Evolutionary conservation across 352 stramenopile species (phyloP).

Genomic region (Phytophthora litchii): DNA sequence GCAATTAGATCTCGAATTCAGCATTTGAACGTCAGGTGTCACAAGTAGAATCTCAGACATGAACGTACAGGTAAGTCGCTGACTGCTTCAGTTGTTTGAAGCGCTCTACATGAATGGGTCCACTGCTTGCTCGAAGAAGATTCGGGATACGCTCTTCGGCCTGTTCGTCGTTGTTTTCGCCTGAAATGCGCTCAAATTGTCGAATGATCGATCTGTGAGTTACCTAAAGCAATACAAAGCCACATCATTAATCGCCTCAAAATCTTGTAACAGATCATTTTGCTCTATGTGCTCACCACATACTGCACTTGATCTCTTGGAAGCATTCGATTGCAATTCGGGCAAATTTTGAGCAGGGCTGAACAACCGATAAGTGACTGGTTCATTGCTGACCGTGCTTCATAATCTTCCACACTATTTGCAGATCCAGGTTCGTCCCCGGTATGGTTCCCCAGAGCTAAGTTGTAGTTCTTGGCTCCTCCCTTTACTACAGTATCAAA

Average conservation of each 20-base stretch:
- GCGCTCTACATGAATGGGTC: conserved; percentile 37
- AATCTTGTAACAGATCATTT: not conserved
- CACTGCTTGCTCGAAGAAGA: conserved; percentile 40
- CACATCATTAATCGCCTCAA: not conserved
- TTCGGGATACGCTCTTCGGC: conserved; percentile 29
- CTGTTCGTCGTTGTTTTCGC: conserved; percentile 14
- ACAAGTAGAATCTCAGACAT: not conserved
- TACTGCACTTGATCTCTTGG: conserved; percentile 49
- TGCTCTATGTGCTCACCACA: conserved; percentile 33
- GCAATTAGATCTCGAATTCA: conserved; percentile 4
- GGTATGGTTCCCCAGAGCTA: conserved; percentile 38
- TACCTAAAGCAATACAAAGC: conserved; percentile 25
- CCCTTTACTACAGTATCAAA: conserved; percentile 53
- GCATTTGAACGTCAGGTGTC: not conserved
- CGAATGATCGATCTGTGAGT: conserved; percentile 52
- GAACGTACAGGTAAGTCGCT: conserved; percentile 45
- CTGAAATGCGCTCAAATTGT: conserved; percentile 33
- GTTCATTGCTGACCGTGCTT: conserved; percentile 4
- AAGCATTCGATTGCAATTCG: conserved; percentile 44
- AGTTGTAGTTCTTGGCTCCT: conserved; percentile 50
- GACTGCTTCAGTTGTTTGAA: conserved; percentile 52
- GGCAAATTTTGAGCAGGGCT: conserved; percentile 48
- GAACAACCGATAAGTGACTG: conserved; percentile 30
- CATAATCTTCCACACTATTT: conserved; percentile 1
- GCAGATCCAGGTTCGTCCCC: conserved; percentile 3